Evolutionary conservation across 352 stramenopile genomes (phyloP).

Genomic region (Phytophthora podocarpi): DNA sequence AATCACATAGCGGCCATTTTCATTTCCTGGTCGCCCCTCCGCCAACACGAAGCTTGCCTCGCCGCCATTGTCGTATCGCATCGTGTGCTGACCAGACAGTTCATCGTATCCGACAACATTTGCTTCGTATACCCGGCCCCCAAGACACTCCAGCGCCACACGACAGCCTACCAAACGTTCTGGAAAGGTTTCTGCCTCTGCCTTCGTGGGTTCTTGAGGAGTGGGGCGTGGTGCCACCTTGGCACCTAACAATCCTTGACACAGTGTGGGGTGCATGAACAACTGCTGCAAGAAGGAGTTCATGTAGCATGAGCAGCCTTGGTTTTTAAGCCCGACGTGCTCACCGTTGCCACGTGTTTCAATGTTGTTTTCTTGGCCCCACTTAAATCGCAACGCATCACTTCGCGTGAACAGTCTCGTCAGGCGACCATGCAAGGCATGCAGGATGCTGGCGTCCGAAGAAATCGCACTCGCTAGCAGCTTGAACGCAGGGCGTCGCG

Average conservation of each 20-base stretch:
- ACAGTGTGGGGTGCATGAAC: conserved; percentile 90
- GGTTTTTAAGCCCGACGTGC: conserved; percentile 97
- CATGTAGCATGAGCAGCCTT: conserved; percentile 99
- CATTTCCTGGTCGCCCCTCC: conserved; percentile 94
- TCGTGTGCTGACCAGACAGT: conserved; percentile 68
- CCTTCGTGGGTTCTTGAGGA: conserved; percentile 81
- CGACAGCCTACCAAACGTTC: conserved; percentile 73
- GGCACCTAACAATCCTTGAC: conserved; percentile 76
- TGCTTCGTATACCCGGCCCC: conserved; percentile 93
- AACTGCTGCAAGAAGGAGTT: conserved; percentile 99
- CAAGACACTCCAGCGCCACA: conserved; percentile 94
- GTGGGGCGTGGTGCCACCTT: conserved; percentile 62
- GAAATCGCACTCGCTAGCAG: conserved; percentile 82
- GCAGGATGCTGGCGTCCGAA: conserved; percentile 63
- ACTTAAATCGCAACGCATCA: conserved; percentile 70
- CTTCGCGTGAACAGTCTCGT: conserved; percentile 65
- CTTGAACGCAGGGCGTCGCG: conserved; percentile 79
- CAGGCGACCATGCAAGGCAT: conserved; percentile 61
- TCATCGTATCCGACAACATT: conserved; percentile 91
- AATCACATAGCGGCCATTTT: conserved; percentile 95
- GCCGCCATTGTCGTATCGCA: conserved; percentile 91
- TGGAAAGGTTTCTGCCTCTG: conserved; percentile 88
- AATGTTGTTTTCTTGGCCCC: conserved; percentile 85
- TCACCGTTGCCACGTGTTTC: conserved; percentile 83
- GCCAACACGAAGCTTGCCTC: conserved; percentile 88